Percentiles rank a stretch among this genome's conserved stretches.
Conservation (phyloP, 1,284 basidiomycete genomes). For the Malassezia dermatis region DNA sequence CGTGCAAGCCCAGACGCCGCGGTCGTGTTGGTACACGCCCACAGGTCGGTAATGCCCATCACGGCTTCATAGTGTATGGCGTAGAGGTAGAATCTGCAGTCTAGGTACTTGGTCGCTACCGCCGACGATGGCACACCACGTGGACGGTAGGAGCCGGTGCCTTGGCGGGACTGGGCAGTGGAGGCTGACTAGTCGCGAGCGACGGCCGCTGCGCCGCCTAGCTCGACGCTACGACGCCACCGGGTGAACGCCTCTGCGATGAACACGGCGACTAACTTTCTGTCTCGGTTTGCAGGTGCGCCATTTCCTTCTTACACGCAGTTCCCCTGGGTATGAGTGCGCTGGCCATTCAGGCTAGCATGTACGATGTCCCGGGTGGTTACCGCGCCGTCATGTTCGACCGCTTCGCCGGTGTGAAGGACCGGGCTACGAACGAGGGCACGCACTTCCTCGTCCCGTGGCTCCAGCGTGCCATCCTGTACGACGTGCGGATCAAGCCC, state of each 20-base stretch:
- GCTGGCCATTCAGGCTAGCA: slow-evolving; percentile 46
- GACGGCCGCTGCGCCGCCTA: background rate
- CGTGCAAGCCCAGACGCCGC: background rate
- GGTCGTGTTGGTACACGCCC: too few relatives aligned
- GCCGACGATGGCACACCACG: too few relatives aligned
- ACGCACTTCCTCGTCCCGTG: slow-evolving; percentile 94
- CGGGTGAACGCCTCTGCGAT: background rate
- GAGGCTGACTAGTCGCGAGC: slow-evolving; percentile 13
- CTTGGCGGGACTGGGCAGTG: background rate
- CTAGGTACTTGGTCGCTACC: background rate
- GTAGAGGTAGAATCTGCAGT: background rate
- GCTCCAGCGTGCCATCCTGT: slow-evolving; percentile 79
- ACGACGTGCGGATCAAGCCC: slow-evolving; percentile 95
- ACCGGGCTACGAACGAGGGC: slow-evolving; percentile 55
- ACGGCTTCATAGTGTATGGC: background rate
- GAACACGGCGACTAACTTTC: slow-evolving; percentile 12
- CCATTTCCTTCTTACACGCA: slow-evolving; percentile 9
- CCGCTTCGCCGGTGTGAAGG: slow-evolving; percentile 75
- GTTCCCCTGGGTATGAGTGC: slow-evolving; percentile 46
- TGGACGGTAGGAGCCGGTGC: background rate
- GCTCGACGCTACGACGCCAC: background rate
- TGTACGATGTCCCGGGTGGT: slow-evolving; percentile 53
- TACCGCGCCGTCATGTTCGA: slow-evolving; percentile 97
- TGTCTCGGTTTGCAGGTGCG: slow-evolving; percentile 16
- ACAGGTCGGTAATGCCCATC: background rate